Evolutionary conservation across 2,329 filamentous ascomycete genomes (phyloP).

Genomic region (Alternaria infectoria): DNA sequence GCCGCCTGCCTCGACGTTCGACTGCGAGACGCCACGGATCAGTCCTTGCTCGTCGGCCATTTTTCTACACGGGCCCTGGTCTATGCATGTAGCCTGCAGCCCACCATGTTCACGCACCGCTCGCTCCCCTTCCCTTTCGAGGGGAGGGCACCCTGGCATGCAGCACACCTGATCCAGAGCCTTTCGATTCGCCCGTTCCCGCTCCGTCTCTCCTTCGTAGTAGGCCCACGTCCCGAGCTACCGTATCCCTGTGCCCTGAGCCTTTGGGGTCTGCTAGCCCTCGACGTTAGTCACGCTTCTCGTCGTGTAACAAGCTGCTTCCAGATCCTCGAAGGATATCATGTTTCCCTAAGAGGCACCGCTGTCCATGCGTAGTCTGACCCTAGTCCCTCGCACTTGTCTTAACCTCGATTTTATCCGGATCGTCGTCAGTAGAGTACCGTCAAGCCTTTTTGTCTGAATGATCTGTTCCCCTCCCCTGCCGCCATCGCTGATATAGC

Average conservation of each 20-base stretch:
- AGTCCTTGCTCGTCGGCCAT: slow-evolving; percentile 49
- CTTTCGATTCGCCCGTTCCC: slow-evolving; percentile 45
- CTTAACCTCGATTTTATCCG: slow-evolving; percentile 51
- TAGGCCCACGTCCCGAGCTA: slow-evolving; percentile 51
- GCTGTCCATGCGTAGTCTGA: slow-evolving; percentile 45
- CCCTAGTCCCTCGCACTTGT: slow-evolving; percentile 43
- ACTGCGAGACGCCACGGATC: slow-evolving; percentile 47
- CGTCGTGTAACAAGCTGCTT: slow-evolving; percentile 48
- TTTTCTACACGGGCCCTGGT: slow-evolving; percentile 47
- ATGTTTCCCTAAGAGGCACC: slow-evolving; percentile 45
- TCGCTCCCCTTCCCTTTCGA: slow-evolving; percentile 42
- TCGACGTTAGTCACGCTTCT: slow-evolving; percentile 48
- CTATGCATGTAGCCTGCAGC: slow-evolving; percentile 40
- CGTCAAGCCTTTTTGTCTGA: slow-evolving; percentile 49
- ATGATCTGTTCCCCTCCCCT: slow-evolving; percentile 47
- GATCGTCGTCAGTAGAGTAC: slow-evolving; percentile 48
- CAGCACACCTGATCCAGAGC: slow-evolving; percentile 46
- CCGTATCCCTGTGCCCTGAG: slow-evolving; percentile 47
- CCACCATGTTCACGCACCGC: slow-evolving; percentile 46
- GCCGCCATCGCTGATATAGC: slow-evolving; percentile 47
- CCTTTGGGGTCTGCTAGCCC: slow-evolving; percentile 43
- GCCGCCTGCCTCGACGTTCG: slow-evolving; percentile 42
- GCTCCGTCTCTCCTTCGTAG: slow-evolving; percentile 41
- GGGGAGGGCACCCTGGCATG: slow-evolving; percentile 41
- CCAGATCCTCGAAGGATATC: slow-evolving; percentile 49